Conservation (phyloP, 768 basidiomycete species). For the Tylopilus subfusipes region DNA sequence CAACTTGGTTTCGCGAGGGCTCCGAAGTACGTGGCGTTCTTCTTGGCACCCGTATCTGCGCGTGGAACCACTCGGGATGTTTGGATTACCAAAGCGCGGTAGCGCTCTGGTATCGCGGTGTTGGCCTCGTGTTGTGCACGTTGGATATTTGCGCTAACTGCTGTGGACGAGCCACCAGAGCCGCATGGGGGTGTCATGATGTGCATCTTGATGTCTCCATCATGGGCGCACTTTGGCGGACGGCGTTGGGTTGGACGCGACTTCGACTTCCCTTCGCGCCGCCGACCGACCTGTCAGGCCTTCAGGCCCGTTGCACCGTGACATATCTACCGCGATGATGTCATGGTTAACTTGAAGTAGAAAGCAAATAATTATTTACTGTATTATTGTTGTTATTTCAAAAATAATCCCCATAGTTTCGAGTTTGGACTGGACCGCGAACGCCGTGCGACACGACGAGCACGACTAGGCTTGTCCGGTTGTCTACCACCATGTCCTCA, state of each 20-base stretch:
- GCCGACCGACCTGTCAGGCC: background rate
- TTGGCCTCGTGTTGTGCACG: background rate
- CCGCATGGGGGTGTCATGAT: background rate
- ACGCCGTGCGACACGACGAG: constrained; percentile 17
- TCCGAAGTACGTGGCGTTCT: background rate
- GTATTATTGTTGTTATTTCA: constrained; percentile 7
- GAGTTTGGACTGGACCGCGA: constrained; percentile 14
- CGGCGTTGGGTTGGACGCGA: background rate
- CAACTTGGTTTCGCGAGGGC: background rate
- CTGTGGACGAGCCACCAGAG: background rate
- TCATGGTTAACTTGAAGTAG: constrained; percentile 4
- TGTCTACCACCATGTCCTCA: constrained; percentile 23
- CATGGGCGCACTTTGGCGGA: background rate
- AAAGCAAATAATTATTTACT: constrained; percentile 6
- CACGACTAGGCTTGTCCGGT: background rate
- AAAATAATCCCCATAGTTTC: background rate
- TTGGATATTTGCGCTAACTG: background rate
- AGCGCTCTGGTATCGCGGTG: background rate
- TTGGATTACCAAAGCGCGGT: background rate
- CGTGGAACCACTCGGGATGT: background rate
- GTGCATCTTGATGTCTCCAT: background rate
- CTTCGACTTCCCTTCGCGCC: background rate
- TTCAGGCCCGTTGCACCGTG: too few relatives aligned
- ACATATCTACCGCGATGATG: too few relatives aligned
- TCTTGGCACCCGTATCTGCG: background rate